A percentile compares a stretch with the other conserved stretches of the same genome.
Conservation (phyloP, 805 yeast genomes). For the Torulaspora maleeae region DNA sequence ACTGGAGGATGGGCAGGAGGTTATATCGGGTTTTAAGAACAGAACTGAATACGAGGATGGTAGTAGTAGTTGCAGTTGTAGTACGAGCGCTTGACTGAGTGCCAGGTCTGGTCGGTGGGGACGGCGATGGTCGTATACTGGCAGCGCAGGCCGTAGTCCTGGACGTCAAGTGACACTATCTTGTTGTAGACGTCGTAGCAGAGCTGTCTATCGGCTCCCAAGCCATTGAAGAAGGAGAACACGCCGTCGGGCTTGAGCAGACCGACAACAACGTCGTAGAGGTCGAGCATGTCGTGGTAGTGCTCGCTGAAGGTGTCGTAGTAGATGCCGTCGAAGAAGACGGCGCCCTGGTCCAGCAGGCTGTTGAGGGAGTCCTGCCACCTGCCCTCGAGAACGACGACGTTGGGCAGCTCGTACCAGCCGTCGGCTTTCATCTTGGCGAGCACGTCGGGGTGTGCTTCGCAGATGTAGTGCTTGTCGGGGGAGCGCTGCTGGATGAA, state of each 20-base stretch:
- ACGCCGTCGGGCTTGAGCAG: conserved; percentile 75
- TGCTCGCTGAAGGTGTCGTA: conserved; percentile 94
- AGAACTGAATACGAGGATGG: conserved; percentile 32
- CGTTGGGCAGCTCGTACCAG: conserved; percentile 73
- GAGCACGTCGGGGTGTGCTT: conserved; percentile 92
- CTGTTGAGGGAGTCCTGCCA: conserved; percentile 83
- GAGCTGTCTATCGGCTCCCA: conserved; percentile 72
- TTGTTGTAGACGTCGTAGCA: conserved; percentile 80
- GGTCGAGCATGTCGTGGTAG: conserved; percentile 79
- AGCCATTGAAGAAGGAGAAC: conserved; percentile 88
- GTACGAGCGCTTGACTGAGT: conserved; percentile 34
- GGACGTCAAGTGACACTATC: conserved; percentile 73
- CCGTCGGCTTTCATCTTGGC: conserved; percentile 64
- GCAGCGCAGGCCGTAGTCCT: conserved; percentile 70
- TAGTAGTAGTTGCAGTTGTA: conserved; percentile 34
- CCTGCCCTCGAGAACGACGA: conserved; percentile 75
- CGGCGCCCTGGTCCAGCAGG: conserved; percentile 52
- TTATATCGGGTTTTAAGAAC: not conserved
- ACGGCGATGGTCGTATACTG: conserved; percentile 39
- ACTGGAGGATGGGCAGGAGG: too few relatives aligned
- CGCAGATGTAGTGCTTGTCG: conserved; percentile 75
- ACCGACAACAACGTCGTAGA: conserved; percentile 79
- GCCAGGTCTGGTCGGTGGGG: conserved; percentile 31
- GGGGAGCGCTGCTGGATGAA: conserved; percentile 52
- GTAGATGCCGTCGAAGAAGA: conserved; percentile 84